Percentiles rank a stretch among this genome's conserved stretches.
Conservation (phyloP, 371 early-diverging fungal species). For the Rhizopus arrhizus region DNA sequence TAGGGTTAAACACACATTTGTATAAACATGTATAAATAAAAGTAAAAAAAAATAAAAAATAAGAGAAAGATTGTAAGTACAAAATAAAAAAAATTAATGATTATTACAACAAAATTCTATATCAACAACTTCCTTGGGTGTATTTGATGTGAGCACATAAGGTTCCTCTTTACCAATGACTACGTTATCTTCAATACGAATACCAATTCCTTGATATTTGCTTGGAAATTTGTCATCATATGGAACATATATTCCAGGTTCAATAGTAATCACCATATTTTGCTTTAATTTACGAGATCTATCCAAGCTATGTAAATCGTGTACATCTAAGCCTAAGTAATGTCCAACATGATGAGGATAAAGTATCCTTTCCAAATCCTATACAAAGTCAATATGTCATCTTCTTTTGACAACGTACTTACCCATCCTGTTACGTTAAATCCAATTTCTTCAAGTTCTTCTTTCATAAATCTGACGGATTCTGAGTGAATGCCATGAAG, state of each 20-base stretch:
- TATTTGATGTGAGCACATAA: conserved; percentile 69
- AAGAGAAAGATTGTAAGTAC: neutral
- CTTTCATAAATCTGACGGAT: conserved; percentile 64
- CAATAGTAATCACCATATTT: conserved; percentile 94
- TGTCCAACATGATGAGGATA: conserved; percentile 96
- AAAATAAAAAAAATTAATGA: conserved; percentile 11
- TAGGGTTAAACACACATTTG: conserved; percentile 14
- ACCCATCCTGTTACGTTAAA: conserved; percentile 60
- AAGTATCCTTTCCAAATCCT: conserved; percentile 72
- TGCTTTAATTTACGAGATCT: conserved; percentile 69
- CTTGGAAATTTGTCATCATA: conserved; percentile 73
- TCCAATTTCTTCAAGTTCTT: conserved; percentile 70
- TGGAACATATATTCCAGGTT: conserved; percentile 95
- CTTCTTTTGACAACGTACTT: conserved; percentile 6
- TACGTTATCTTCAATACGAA: conserved; percentile 96
- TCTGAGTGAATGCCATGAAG: conserved; percentile 83
- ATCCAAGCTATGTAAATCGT: conserved; percentile 80
- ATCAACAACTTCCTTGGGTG: conserved; percentile 89
- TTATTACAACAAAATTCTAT: conserved; percentile 74
- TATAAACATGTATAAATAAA: neutral
- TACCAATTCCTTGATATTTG: conserved; percentile 87
- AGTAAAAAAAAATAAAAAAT: neutral
- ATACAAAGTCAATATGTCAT: neutral
- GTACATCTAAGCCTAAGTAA: conserved; percentile 94
- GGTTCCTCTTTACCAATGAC: conserved; percentile 74